These are phyloP conservation scores for Grigorovia jiainica DNA, from an alignment of 805 yeast species.

Conservation along the genomic window DNA sequence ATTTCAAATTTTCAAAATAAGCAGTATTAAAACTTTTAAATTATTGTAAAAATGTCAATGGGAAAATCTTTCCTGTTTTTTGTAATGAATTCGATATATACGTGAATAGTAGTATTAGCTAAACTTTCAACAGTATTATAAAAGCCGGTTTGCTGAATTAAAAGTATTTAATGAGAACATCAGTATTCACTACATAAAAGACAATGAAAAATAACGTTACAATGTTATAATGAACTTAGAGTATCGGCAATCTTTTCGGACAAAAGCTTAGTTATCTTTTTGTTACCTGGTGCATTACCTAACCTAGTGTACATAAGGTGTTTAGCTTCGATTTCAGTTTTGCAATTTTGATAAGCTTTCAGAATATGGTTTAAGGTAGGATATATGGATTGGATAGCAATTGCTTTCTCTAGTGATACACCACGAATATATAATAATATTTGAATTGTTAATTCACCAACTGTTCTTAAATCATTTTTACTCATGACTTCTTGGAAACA, in stretches of 20 bases:
- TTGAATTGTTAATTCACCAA: conserved; percentile 63
- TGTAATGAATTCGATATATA: no score
- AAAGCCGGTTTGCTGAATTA: no score
- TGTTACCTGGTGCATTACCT: conserved; percentile 26
- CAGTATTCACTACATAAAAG: no score
- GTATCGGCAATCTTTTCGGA: conserved; percentile 27
- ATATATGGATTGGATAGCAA: conserved; percentile 58
- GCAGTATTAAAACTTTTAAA: no score
- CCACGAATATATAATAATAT: conserved; percentile 79
- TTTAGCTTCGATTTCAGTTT: conserved; percentile 19
- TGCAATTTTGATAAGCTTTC: conserved; percentile 22
- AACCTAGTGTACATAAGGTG: conserved; percentile 18
- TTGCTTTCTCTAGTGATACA: conserved; percentile 76
- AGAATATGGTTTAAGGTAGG: conserved; percentile 56
- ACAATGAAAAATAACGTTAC: no score
- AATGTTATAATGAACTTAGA: conserved; percentile 5
- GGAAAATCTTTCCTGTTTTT: no score
- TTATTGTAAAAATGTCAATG: no score
- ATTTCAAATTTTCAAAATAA: no score
- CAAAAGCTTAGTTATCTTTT: conserved; percentile 24
- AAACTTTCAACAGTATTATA: no score
- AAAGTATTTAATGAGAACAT: conserved; percentile 13
- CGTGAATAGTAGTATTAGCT: no score
- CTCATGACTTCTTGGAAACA: conserved; percentile 60
- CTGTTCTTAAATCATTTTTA: conserved; percentile 60